Base-by-base conservation (phyloP, 1,284 basidiomycete species). In the Phylloporus sp. region DNA sequence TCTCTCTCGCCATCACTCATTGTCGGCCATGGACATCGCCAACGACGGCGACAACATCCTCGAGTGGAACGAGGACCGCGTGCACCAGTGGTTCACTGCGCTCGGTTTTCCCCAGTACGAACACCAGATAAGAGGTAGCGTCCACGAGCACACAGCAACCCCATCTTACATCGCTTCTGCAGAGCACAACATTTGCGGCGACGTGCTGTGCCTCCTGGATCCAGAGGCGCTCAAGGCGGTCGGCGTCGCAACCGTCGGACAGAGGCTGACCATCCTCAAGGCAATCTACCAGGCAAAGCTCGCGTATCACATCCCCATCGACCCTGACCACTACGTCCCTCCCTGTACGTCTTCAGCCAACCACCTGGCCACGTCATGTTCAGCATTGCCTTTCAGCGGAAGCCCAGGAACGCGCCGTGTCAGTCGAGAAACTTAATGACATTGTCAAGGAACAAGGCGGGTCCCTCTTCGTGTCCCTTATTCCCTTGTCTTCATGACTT, bases 181-280 rank as follows among this genome's bases (percentile, higher is more conserved):
- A 97, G 96, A 96, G 79, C 94, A 98, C 80, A 91, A 90, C 70
- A 94, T 98, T 73, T 92, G 92, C 10, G 96, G 96, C 65, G 95
- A 97, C 72, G 90, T 95, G 3, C 85, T 98, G 23, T 89, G 92
- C 69, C 85, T 93, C 73, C 86, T 98, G 56, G 93, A 96, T 79
- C 87, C 90, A 60, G 93, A 96, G 56, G 82, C 89, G 4, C 87
- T 98, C 71, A 94, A 94, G 80, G 91, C 94, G 65, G 84, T 98
- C 67, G 96, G 96, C 10, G 88, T 98, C 59, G 77, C 88, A 27
- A 94, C 92, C 47, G 88, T 98, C 71, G 96, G 96, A 12, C 95
- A 97, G 81, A 85, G 96, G 60, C 82, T 98, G 29, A 86, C 92
- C 43, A 94, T 98, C 70, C 88, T 98, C 75, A 95, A 95, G 80